Percentiles rank a stretch among this genome's conserved stretches.
phyloP scores from a whole-genome alignment of 495 filamentous ascomycete genomes.

The Neurospora sp. region DNA sequence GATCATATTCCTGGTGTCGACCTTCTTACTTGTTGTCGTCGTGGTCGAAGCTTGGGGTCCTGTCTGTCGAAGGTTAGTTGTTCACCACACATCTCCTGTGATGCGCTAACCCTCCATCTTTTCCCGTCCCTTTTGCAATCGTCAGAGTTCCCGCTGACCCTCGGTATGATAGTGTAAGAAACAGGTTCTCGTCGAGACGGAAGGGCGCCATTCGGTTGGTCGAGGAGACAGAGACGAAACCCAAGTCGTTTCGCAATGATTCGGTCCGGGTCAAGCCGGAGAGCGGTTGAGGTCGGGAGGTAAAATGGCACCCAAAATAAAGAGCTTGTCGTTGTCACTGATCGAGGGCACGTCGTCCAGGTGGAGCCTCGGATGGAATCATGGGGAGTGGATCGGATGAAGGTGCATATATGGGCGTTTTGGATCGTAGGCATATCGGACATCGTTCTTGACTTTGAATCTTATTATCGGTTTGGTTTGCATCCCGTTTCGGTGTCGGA shows the following conservation, averaged over 20 bases:
- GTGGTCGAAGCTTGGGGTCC: conserved; percentile 25
- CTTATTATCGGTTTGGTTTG: background rate
- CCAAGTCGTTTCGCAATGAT: background rate
- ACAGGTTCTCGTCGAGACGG: background rate
- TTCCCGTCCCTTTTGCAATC: background rate
- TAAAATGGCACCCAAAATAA: background rate
- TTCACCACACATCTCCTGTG: background rate
- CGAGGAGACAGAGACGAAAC: background rate
- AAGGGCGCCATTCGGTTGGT: conserved; percentile 15
- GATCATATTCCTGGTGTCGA: conserved; percentile 22
- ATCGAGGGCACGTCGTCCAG: background rate
- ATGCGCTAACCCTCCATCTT: background rate
- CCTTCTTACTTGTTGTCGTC: conserved; percentile 25
- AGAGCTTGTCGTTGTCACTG: background rate
- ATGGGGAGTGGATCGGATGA: background rate
- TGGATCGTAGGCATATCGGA: background rate
- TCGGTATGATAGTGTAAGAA: background rate
- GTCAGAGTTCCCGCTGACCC: background rate
- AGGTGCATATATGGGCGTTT: background rate
- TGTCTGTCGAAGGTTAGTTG: conserved; percentile 22
- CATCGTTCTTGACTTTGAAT: background rate
- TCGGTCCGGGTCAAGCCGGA: conserved; percentile 1
- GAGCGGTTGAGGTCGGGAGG: background rate
- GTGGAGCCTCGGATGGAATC: background rate
- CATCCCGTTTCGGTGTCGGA: background rate